Evolutionary conservation across 169 alveolate species (phyloP), one percentile per base, ranked within the genome.

Genomic region (Toxoplasma gondii): DNA sequence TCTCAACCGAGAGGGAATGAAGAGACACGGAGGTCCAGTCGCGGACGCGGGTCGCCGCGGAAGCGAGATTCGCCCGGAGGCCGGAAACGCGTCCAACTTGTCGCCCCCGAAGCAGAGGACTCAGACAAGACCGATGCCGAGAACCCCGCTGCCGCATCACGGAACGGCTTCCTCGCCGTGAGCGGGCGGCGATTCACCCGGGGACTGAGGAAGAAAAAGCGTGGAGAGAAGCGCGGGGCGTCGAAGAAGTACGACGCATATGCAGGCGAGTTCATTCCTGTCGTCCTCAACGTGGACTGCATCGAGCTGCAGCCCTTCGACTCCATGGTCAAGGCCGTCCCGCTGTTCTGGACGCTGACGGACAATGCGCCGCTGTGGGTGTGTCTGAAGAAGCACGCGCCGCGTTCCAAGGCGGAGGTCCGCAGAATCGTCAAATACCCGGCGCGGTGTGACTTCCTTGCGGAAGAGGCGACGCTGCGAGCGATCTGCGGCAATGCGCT

Each of bases 271-370:
- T 36, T 39, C 88, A 81, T 81, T 39, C 88, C 88, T 31, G 64
- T 81, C 24, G 19, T 81, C 34, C 38, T 5, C 45, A 53, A 81
- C 38, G 29, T 81, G 7, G 88, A 81, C 88, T 81, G 54, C 54
- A 12, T 81, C 53, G 88, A 81, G 19, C 34, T 81, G 19, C 88
- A 81, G 88, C 88, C 88, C 54, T 39, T 36, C 54, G 88, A 81
- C 54, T 36, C 88, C 58, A 81, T 81, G 88, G 88, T 81, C 38
- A 81, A 81, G 49, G 88, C 94, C 9, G 24, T 91, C 24, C 94
- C 94, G 0, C 90, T 91, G 81, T 91, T 91, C 81, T 91, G 94
- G 94, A 82, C 81, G 34, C 94, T 91, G n/a, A 78, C 94, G 16
- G 94, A 91, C 45, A 91, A 91, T 36, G 82, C 94, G 10, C 94